phyloP scores from a whole-genome alignment of 2,329 filamentous ascomycete species.

The Dryadomyces sulphureus region DNA sequence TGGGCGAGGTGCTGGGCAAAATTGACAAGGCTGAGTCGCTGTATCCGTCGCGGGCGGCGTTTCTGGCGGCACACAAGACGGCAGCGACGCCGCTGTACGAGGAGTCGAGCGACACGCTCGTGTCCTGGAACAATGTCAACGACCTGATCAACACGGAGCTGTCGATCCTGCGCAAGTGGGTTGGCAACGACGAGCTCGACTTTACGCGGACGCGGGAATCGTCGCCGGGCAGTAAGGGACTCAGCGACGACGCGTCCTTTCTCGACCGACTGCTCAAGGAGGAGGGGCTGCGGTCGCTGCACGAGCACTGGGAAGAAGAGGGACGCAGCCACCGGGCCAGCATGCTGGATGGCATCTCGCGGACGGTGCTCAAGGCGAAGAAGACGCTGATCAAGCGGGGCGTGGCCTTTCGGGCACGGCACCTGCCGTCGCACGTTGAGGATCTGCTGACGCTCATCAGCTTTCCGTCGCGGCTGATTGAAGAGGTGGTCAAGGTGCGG shows the following conservation, averaged over 20 bases:
- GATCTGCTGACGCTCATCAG: constrained; percentile 93
- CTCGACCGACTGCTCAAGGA: constrained; percentile 91
- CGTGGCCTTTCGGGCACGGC: constrained; percentile 68
- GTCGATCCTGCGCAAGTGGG: constrained; percentile 84
- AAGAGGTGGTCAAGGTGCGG: constrained; percentile 89
- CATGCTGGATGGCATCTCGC: constrained; percentile 71
- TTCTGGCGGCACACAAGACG: constrained; percentile 60
- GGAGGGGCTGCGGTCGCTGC: constrained; percentile 81
- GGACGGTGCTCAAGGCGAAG: constrained; percentile 88
- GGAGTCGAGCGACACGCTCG: constrained; percentile 74
- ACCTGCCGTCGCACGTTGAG: constrained; percentile 91
- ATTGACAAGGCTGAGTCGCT: constrained; percentile 79
- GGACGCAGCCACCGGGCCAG: constrained; percentile 42
- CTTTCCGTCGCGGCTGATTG: constrained; percentile 87
- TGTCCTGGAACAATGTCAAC: constrained; percentile 95
- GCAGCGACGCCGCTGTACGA: constrained; percentile 64
- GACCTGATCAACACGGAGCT: constrained; percentile 92
- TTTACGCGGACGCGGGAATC: constrained; percentile 63
- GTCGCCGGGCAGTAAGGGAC: constrained; percentile 48
- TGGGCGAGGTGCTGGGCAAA: constrained; percentile 76
- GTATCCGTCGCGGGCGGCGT: constrained; percentile 65
- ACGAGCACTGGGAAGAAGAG: constrained; percentile 46
- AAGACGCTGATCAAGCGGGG: constrained; percentile 78
- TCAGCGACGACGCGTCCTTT: constrained; percentile 84
- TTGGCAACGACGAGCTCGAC: constrained; percentile 88